Percentiles rank a stretch among this genome's conserved stretches.
phyloP scores from a whole-genome alignment of 2,329 filamentous ascomycete species.

The Sclerotinia trifoliorum region DNA sequence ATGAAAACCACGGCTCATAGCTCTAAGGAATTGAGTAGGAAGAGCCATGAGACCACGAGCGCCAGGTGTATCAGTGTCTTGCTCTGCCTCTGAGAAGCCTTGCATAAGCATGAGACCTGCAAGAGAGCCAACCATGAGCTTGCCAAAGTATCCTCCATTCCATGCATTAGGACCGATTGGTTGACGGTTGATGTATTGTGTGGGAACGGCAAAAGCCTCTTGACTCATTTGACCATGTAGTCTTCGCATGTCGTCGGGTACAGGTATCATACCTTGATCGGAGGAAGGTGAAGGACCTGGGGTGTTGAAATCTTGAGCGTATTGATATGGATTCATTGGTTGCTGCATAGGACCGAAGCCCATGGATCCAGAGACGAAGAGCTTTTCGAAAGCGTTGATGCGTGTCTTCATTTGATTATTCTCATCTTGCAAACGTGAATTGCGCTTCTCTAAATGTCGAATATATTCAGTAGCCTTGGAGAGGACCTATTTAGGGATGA shows the following conservation, averaged over 20 bases:
- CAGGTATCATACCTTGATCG: constrained; percentile 60
- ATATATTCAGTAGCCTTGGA: constrained; percentile 98
- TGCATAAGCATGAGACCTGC: constrained; percentile 91
- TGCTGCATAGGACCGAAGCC: constrained; percentile 52
- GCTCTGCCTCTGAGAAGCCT: constrained; percentile 64
- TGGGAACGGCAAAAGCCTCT: constrained; percentile 39
- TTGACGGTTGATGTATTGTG: constrained; percentile 49
- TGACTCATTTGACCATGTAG: constrained; percentile 36
- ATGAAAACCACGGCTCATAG: constrained; percentile 48
- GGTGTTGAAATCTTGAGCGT: constrained; percentile 36
- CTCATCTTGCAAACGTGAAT: constrained; percentile 77
- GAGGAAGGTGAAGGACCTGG: constrained; percentile 36
- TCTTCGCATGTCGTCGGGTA: constrained; percentile 61
- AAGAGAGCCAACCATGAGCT: constrained; percentile 84
- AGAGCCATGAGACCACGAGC: constrained; percentile 67
- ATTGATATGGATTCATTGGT: constrained; percentile 42
- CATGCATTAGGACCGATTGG: constrained; percentile 57
- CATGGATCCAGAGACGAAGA: constrained; percentile 76
- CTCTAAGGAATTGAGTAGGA: constrained; percentile 57
- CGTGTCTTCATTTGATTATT: constrained; percentile 75
- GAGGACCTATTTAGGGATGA: constrained; percentile 50
- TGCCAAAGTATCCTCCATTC: constrained; percentile 61
- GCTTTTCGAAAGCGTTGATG: constrained; percentile 72
- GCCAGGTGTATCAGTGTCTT: constrained; percentile 60
- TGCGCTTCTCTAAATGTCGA: constrained; percentile 86